Evolutionary conservation across 345 rosid species (phyloP), one percentile per base, ranked within the genome.

Genomic region (Hibiscus tridactylites): DNA sequence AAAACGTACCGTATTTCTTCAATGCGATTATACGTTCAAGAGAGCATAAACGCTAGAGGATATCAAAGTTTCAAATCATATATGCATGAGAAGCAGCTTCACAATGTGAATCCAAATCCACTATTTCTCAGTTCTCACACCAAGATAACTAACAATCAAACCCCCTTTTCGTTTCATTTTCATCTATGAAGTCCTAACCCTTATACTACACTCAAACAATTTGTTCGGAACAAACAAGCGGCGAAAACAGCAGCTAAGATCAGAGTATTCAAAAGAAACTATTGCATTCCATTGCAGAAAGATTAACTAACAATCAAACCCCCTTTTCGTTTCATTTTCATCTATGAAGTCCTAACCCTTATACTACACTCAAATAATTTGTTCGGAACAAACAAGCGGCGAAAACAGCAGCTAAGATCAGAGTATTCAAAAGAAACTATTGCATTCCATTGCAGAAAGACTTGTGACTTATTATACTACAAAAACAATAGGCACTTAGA

Each of bases 381-480:
- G 0, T 24, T 7, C 35, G 0, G 19, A 33, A 56, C 7, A 47
- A 26, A 66, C 16, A 11, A 66, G 28, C 71, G 49, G 49, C 26
- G 39, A 28, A 47, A 46, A 66, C 12, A 37, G 31, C 39, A 39
- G 50, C 62, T 24, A 70, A 24, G 33, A 57, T 21, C 16, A 57
- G 31, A 70, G 13, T 33, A 70, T 11, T 8, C 49, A 3, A 54
- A 70, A 57, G 33, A 70, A 70, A 57, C 50, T 37, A 66, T 28
- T 21, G 46, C 42, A 17, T 54, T 70, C 33, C 65, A 71, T 35
- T 28, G 24, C 39, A 58, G 8, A 39, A 71, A 37, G 21, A 57
- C 71, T 73, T 26, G 56, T 16, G 37, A 49, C 17, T 67, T 21
- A 15, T 57, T 37, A 46, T 29, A 71, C 70, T 66, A 57, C 64